These are phyloP conservation scores for Plasmodium gallinaceum DNA, from an alignment of 169 alveolate genomes.

Conservation along the genomic window DNA sequence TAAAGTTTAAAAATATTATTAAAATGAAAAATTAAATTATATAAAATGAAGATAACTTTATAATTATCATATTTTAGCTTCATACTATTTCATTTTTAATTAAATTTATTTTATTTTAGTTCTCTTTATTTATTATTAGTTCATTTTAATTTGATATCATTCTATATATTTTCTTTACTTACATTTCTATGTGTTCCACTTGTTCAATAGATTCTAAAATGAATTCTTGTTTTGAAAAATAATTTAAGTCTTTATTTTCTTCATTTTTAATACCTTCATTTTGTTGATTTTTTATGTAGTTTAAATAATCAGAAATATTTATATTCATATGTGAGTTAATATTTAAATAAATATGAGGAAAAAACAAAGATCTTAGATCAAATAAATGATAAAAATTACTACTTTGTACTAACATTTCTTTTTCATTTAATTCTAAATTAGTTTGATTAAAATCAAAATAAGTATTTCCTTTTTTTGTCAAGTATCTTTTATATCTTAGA, in stretches of 20 bases:
- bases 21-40: too few relatives aligned
- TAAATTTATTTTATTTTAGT: too few relatives aligned
- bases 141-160: not conserved
- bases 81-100: too few relatives aligned
- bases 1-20: too few relatives aligned
- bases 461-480: slow-evolving; percentile 59
- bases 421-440: slow-evolving; percentile 60
- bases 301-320: slow-evolving; percentile 47
- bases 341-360: slow-evolving; percentile 63
- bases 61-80: too few relatives aligned
- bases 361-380: slow-evolving; percentile 39
- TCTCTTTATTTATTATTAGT: too few relatives aligned
- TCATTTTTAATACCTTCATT: not conserved
- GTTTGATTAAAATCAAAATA: slow-evolving; percentile 59
- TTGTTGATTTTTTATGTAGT: slow-evolving; percentile 13
- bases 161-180: slow-evolving; percentile 5
- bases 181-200: slow-evolving; percentile 65
- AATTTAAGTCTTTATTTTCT: not conserved
- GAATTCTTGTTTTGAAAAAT: slow-evolving; percentile 37
- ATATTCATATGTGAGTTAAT: slow-evolving; percentile 61
- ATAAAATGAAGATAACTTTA: too few relatives aligned
- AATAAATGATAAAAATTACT: slow-evolving; percentile 62
- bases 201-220: slow-evolving; percentile 46
- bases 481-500: slow-evolving; percentile 66
- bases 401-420: slow-evolving; percentile 54